Conservation (phyloP, 164 flowering plant species). For the Pachysandra terminalis region DNA sequence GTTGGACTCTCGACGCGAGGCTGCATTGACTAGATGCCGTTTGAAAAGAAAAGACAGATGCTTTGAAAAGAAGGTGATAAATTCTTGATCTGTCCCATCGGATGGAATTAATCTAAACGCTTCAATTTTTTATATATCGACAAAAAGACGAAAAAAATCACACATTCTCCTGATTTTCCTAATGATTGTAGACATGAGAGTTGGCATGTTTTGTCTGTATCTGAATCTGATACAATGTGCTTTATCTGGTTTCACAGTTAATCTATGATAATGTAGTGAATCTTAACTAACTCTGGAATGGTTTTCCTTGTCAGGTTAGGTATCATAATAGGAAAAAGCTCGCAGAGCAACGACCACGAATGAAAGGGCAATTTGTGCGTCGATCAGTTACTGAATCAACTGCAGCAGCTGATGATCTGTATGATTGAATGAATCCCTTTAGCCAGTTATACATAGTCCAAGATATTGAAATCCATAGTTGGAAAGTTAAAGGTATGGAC, state of each 20-base stretch:
- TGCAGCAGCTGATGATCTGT: slow-evolving; percentile 9
- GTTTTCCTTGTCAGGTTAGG: slow-evolving; percentile 42
- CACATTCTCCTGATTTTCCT: background rate
- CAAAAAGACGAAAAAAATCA: background rate
- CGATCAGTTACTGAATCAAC: slow-evolving; percentile 26
- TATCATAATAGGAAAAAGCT: slow-evolving; percentile 54
- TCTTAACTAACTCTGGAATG: slow-evolving; percentile 7
- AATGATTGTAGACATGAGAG: background rate
- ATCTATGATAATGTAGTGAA: background rate
- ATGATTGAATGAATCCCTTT: slow-evolving; percentile 7
- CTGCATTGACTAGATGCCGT: slow-evolving; percentile 45
- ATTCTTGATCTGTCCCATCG: background rate
- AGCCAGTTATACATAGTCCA: background rate
- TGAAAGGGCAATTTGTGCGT: slow-evolving; percentile 58
- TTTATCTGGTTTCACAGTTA: background rate
- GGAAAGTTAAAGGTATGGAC: slow-evolving; percentile 4
- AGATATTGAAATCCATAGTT: background rate
- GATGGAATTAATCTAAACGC: background rate
- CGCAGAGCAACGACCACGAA: slow-evolving; percentile 57
- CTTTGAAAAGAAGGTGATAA: slow-evolving; percentile 50
- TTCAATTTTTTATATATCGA: too few relatives aligned
- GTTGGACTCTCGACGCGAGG: slow-evolving; percentile 40
- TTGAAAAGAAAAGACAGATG: slow-evolving; percentile 55
- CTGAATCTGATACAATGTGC: background rate
- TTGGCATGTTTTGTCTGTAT: background rate